Conservation (phyloP, 2,329 filamentous ascomycete species). For the Apiospora malaysiana region DNA sequence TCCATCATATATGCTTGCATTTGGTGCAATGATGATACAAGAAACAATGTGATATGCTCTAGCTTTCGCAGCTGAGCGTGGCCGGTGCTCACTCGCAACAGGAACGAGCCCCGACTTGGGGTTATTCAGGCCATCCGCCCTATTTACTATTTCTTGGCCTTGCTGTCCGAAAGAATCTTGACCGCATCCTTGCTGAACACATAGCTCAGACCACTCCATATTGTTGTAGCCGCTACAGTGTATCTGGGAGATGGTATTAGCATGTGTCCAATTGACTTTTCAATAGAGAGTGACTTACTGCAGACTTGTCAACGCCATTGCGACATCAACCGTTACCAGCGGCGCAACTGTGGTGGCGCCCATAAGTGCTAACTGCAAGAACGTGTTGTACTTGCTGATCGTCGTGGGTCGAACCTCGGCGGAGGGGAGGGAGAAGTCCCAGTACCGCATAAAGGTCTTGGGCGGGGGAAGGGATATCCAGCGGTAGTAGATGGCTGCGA, state of each 20-base stretch:
- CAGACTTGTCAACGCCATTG: conserved; percentile 61
- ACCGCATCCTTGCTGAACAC: conserved; percentile 90
- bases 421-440: conserved; percentile 93
- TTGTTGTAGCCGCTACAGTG: conserved; percentile 83
- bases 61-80: not conserved
- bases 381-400: conserved; percentile 92
- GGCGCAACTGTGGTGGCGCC: conserved; percentile 84
- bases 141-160: conserved; percentile 4
- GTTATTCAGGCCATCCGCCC: not conserved
- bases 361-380: conserved; percentile 85
- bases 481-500: conserved; percentile 92
- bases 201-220: conserved; percentile 95
- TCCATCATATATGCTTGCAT: not conserved
- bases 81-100: not conserved
- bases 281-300: conserved; percentile 60
- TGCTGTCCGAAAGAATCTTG: conserved; percentile 69
- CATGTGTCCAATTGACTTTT: conserved; percentile 21
- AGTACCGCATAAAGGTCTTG: conserved; percentile 91
- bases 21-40: conserved; percentile 1
- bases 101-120: not conserved
- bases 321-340: conserved; percentile 66
- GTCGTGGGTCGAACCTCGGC: conserved; percentile 84
- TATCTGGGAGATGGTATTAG: conserved; percentile 63
- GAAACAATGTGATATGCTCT: not conserved
- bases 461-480: conserved; percentile 93